Percentiles rank a stretch among this genome's conserved stretches.
phyloP scores from a whole-genome alignment of 2,329 filamentous ascomycete genomes.

The Cordyceps fumosorosea region DNA sequence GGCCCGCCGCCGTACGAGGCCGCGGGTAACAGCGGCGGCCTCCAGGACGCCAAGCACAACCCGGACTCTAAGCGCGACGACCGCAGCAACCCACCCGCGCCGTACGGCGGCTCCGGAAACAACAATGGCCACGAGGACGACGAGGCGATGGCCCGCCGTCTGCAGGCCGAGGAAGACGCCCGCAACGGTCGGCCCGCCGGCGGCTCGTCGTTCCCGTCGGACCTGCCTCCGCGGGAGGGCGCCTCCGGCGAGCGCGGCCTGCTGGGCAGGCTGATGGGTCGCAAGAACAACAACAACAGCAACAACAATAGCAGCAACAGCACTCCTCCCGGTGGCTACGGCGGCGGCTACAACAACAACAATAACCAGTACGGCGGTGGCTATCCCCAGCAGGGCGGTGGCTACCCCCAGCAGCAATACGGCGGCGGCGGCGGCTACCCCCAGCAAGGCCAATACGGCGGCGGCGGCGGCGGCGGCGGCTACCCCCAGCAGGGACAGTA shows the following conservation, averaged over 20 bases:
- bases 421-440: constrained; percentile 17
- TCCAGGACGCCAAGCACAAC: constrained; percentile 59
- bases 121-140: constrained; percentile 50
- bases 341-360: constrained; percentile 22
- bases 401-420: constrained; percentile 14
- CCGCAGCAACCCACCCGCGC: constrained; percentile 20
- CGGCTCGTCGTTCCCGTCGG: constrained; percentile 2
- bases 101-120: constrained; percentile 22
- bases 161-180: constrained; percentile 80
- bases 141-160: constrained; percentile 63
- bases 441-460: constrained; percentile 14
- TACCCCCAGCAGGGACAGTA: constrained; percentile 13
- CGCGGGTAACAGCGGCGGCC: constrained; percentile 25
- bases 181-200: constrained; percentile 27
- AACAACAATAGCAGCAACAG: constrained; percentile 14
- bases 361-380: constrained; percentile 18
- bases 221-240: constrained; percentile 10
- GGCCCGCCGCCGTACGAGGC: constrained; percentile 64
- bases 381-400: constrained; percentile 21
- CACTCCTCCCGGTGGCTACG: constrained; percentile 13
- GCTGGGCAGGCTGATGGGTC: constrained; percentile 47
- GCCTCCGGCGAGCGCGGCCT: constrained; percentile 37
- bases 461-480: constrained; percentile 21
- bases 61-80: constrained; percentile 42
- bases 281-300: constrained; percentile 34